phyloP scores from a whole-genome alignment of 78 protist species.

The Dictyostelium brefeldianum region DNA sequence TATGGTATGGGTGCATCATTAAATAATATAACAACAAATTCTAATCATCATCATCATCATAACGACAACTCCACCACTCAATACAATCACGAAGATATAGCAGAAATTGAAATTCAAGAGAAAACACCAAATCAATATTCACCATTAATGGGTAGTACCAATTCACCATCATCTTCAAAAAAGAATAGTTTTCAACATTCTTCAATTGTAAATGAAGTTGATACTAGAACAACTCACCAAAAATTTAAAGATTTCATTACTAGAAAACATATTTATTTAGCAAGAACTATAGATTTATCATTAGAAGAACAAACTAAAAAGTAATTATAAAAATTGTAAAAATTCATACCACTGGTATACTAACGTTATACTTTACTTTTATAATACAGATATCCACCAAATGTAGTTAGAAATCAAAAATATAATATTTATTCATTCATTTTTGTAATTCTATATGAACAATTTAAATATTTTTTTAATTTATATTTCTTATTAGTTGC shows the following conservation, averaged over 20 bases:
- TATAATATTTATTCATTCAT: constrained; percentile 89
- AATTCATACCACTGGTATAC: background rate
- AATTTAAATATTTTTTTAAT: constrained; percentile 96
- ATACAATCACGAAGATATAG: background rate
- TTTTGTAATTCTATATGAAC: constrained; percentile 94
- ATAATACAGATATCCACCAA: constrained; percentile 85
- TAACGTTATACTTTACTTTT: background rate
- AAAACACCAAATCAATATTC: constrained; percentile 21
- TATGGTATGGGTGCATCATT: background rate
- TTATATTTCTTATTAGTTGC: constrained; percentile 96
- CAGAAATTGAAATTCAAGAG: constrained; percentile 23
- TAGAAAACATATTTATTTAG: constrained; percentile 61
- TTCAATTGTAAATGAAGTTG: constrained; percentile 12
- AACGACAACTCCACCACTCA: background rate
- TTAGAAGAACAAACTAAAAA: constrained; percentile 45
- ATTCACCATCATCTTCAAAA: background rate
- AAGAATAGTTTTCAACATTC: background rate
- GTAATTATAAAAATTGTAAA: background rate
- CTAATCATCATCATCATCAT: background rate
- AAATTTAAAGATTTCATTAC: constrained; percentile 28
- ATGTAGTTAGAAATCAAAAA: constrained; percentile 92
- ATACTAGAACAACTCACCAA: constrained; percentile 26
- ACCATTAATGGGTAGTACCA: constrained; percentile 3
- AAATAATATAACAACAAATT: background rate
- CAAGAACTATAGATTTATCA: constrained; percentile 52